These are phyloP conservation scores for Suillus luteus DNA, from an alignment of 768 basidiomycete species.

Conservation along the genomic window DNA sequence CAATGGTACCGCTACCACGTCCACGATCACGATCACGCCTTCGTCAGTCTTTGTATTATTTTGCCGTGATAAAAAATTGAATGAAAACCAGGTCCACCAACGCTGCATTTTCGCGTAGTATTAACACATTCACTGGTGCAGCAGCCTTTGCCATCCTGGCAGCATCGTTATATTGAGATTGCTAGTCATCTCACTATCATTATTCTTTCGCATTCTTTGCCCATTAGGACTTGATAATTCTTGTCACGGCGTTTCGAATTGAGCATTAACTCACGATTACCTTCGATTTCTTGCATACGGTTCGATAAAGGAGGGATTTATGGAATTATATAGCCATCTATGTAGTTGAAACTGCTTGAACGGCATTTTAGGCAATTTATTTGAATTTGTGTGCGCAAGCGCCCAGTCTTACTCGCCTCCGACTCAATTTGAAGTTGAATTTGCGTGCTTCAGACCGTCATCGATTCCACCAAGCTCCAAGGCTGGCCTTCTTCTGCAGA, in stretches of 20 bases:
- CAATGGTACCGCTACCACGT: constrained; percentile 12
- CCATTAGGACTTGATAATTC: neutral
- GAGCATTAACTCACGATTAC: neutral
- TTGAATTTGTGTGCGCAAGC: constrained; percentile 7
- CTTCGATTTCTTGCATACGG: neutral
- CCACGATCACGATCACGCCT: constrained; percentile 11
- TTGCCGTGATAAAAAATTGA: neutral
- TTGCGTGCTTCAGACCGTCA: constrained; percentile 3
- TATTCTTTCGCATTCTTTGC: constrained; percentile 6
- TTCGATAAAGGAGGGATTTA: constrained; percentile 1
- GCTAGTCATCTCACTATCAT: neutral
- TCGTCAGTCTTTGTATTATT: constrained; percentile 13
- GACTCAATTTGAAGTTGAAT: constrained; percentile 3
- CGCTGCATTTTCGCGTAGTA: constrained; percentile 8
- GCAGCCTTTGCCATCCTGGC: constrained; percentile 18
- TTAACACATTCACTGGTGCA: constrained; percentile 17
- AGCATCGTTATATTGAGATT: constrained; percentile 17
- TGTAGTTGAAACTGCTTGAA: neutral
- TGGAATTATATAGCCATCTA: neutral
- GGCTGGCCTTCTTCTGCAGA: constrained; percentile 5
- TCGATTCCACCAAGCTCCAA: neutral
- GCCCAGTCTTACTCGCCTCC: constrained; percentile 2
- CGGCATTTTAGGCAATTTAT: constrained; percentile 5
- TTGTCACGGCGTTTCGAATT: neutral
- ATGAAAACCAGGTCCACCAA: neutral